A percentile compares a stretch with the other conserved stretches of the same genome.
Evolutionary conservation across 345 rosid species (phyloP).

Genomic region (Zanthoxylum bungeanum): DNA sequence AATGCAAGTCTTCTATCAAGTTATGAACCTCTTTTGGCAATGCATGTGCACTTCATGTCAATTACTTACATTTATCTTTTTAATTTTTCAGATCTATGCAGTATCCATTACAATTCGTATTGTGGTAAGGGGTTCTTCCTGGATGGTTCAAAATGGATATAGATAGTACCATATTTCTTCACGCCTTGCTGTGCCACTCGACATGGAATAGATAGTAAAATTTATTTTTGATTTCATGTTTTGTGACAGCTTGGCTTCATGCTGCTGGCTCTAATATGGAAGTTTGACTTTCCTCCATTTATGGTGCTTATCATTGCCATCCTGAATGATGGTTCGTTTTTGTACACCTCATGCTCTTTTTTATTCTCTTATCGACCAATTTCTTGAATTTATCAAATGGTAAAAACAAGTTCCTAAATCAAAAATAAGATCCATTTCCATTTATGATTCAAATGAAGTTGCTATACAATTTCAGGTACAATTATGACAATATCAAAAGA

Average conservation of each 20-base stretch:
- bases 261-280: constrained; percentile 95
- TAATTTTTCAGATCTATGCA: constrained; percentile 75
- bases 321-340: constrained; percentile 81
- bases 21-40: background rate
- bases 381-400: background rate
- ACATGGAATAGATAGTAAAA: background rate
- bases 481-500: constrained; percentile 99
- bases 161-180: background rate
- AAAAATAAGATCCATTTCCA: background rate
- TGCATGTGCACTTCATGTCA: background rate
- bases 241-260: constrained; percentile 89
- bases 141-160: background rate
- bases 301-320: constrained; percentile 99
- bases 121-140: constrained; percentile 56
- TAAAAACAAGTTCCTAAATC: background rate
- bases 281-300: constrained; percentile 98
- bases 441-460: background rate
- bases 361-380: background rate
- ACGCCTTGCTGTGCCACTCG: background rate
- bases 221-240: constrained; percentile 4
- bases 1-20: background rate
- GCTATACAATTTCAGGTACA: constrained; percentile 57
- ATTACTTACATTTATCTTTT: constrained; percentile 16
- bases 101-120: constrained; percentile 99
- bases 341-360: constrained; percentile 5